These are phyloP conservation scores for Colletotrichum destructivum DNA, from an alignment of 2,329 filamentous ascomycete genomes.

Conservation along the genomic window DNA sequence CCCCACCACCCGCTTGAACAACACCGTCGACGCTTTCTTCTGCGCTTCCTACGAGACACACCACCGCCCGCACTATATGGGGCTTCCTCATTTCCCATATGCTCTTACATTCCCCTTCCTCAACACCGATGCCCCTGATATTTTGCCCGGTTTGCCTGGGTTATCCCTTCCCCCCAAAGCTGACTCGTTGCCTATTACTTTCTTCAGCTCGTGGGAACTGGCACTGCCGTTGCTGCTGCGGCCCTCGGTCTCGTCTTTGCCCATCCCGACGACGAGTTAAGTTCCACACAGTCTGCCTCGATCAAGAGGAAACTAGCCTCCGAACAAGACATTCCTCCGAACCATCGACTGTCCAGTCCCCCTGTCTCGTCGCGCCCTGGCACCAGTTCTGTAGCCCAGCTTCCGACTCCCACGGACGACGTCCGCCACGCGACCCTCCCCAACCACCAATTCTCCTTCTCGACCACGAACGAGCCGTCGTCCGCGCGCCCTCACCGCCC, in stretches of 20 bases:
- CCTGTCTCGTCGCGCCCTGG: constrained; percentile 58
- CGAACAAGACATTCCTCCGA: constrained; percentile 54
- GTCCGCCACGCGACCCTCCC: constrained; percentile 43
- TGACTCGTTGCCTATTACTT: constrained; percentile 23
- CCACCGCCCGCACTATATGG: constrained; percentile 4
- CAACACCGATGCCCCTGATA: constrained; percentile 38
- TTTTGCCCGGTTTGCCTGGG: constrained; percentile 19
- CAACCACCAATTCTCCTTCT: constrained; percentile 38
- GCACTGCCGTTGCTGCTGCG: constrained; percentile 73
- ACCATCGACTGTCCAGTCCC: constrained; percentile 46
- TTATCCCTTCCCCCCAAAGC: constrained; percentile 20
- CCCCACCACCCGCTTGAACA: constrained; percentile 24
- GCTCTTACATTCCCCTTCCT: constrained; percentile 18
- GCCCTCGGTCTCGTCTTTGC: constrained; percentile 73
- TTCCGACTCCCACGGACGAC: constrained; percentile 49
- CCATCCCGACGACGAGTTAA: constrained; percentile 61
- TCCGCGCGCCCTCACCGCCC: constrained; percentile 49
- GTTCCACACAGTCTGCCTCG: constrained; percentile 43
- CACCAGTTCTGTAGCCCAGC: constrained; percentile 57
- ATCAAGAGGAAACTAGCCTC: constrained; percentile 38
- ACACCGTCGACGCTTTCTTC: constrained; percentile 12
- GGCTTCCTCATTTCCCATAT: constrained; percentile 33
- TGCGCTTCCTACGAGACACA: constrained; percentile 9
- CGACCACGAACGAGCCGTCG: constrained; percentile 47
- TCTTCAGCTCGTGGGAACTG: constrained; percentile 71